phyloP scores from a whole-genome alignment of 1,284 basidiomycete species.

The Rhodotorula sp. region DNA sequence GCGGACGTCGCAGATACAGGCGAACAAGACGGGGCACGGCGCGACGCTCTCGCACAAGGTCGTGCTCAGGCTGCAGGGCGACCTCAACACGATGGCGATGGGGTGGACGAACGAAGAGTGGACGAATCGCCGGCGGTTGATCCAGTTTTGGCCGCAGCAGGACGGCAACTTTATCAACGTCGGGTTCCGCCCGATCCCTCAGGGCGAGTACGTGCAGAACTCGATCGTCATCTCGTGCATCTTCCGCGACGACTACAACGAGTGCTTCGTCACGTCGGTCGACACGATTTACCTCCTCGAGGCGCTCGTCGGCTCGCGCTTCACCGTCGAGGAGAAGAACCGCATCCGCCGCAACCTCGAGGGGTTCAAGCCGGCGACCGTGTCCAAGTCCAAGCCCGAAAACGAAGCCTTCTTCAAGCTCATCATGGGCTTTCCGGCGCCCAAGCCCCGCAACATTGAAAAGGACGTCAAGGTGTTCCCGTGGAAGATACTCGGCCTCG shows the following conservation, averaged over 20 bases:
- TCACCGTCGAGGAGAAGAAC: conserved; percentile 95
- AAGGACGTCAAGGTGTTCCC: conserved; percentile 97
- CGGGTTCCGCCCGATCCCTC: conserved; percentile 55
- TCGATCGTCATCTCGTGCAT: conserved; percentile 75
- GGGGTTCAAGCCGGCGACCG: conserved; percentile 84
- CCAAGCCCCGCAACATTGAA: conserved; percentile 93
- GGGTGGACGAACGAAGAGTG: conserved; percentile 59
- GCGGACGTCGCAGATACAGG: conserved; percentile 34
- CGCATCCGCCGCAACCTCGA: conserved; percentile 91
- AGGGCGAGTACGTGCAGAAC: conserved; percentile 54
- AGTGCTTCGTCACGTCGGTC: conserved; percentile 84
- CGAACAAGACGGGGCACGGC: conserved; percentile 4
- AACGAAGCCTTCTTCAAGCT: conserved; percentile 84
- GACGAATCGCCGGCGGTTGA: conserved; percentile 55
- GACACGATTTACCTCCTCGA: conserved; percentile 93
- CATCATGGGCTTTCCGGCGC: conserved; percentile 93
- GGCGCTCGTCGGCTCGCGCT: conserved; percentile 76
- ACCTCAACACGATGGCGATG: conserved; percentile 57
- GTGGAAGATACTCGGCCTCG: conserved; percentile 78
- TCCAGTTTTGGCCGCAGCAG: conserved; percentile 59
- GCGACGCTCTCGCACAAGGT: conserved; percentile 38
- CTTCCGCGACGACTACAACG: conserved; percentile 72
- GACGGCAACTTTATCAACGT: conserved; percentile 56
- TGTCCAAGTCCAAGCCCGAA: conserved; percentile 79
- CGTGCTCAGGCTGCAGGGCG: conserved; percentile 53